Evolutionary conservation across 164 flowering plant genomes (phyloP), one percentile per base, ranked within the genome.

Genomic region (Malania oleifera): DNA sequence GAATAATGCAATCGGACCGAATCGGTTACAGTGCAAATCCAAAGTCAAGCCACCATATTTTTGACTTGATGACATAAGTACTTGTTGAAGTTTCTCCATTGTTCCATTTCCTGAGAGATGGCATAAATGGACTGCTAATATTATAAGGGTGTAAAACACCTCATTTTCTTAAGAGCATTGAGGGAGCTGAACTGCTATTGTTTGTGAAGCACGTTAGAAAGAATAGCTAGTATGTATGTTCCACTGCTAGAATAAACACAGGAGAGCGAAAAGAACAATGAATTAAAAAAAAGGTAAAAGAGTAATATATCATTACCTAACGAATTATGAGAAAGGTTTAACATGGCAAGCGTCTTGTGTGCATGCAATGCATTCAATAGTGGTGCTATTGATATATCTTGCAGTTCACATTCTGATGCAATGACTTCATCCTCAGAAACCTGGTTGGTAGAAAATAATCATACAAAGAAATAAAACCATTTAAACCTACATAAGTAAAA

Each of bases 1-100:
- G 72, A 83, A 85, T 64, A 95, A 73, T 54, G 99, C 80, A 65
- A 91, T 78, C 34, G 99, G 88, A 47, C 99, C 99, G 71, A 88
- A 84, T 55, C 79, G 82, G 75, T 93, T 93, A 74, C 81, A 73
- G 58, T 93, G 99, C 74, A 95, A 76, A 74, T 95, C 95, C 73
- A 95, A 75, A 67, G 79, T 76, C 70, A 95, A 74, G 60, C 82
- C 89, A 59, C 96, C 96, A 70, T 88, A 85, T 44, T 58, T 79
- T 72, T 86, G 92, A 68, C 75, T 65, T 23, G 95, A 86, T 31
- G 75, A 79, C 45, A 65, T 63, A 61, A 93, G 75, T 53, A 86
- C 74, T 56, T 82, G 80, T 63, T 76, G 75, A 60, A 93, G 82
- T 72, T 77, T 83, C 75, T 88, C 95, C 80, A 88, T 75, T 20